Conservation (phyloP, 1,139 yeast genomes). For the Blastobotrys capitulatus region DNA sequence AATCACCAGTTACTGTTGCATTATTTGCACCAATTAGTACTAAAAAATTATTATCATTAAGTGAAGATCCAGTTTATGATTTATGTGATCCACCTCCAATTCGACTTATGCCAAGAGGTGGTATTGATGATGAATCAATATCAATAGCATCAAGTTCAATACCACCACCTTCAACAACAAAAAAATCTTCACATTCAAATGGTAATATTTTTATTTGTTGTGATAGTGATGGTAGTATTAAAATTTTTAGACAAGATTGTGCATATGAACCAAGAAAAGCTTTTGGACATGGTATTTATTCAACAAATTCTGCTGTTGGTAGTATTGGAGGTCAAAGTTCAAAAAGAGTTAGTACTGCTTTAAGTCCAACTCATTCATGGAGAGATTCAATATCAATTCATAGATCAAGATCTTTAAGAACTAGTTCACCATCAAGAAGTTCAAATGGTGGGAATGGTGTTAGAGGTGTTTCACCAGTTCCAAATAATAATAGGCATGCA, state of each 20-base stretch:
- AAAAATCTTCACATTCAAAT: constrained; percentile 22
- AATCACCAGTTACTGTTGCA: constrained; percentile 67
- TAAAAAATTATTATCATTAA: constrained; percentile 55
- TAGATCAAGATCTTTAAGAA: constrained; percentile 17
- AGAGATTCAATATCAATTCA: constrained; percentile 18
- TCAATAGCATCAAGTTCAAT: not conserved
- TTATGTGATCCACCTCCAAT: constrained; percentile 39
- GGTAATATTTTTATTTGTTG: constrained; percentile 63
- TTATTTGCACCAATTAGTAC: constrained; percentile 75
- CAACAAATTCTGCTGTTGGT: constrained; percentile 10
- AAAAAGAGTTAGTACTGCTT: constrained; percentile 18
- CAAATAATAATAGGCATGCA: not conserved
- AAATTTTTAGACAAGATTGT: constrained; percentile 76
- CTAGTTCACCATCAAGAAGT: constrained; percentile 6
- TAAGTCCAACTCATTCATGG: constrained; percentile 24
- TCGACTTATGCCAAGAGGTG: constrained; percentile 13
- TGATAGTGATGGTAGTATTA: constrained; percentile 65
- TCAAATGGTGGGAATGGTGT: not conserved
- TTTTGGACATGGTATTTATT: constrained; percentile 16
- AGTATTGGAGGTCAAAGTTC: constrained; percentile 8
- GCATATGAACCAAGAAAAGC: constrained; percentile 37
- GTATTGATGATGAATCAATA: constrained; percentile 1
- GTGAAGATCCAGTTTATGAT: constrained; percentile 77
- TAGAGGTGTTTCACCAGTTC: constrained; percentile 7
- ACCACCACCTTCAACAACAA: not conserved